These are phyloP conservation scores for Coemansia sp. DNA, from an alignment of 192 early-diverging fungal genomes.

Conservation along the genomic window DNA sequence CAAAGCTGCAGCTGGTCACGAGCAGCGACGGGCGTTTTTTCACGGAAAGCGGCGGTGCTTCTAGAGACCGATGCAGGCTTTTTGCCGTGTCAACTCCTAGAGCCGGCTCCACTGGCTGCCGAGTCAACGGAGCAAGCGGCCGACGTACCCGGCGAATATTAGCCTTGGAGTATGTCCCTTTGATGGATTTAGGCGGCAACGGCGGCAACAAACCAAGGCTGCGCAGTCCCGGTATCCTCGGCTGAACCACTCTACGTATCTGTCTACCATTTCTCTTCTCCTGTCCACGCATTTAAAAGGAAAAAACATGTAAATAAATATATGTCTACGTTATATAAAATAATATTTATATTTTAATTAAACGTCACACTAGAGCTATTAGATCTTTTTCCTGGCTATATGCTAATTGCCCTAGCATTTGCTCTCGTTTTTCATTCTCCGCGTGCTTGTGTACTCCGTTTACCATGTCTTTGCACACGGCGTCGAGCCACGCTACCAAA, in stretches of 20 bases:
- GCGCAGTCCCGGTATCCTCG: background rate
- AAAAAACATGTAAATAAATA: background rate
- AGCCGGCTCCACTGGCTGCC: background rate
- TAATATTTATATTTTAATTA: background rate
- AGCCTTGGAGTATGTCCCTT: constrained; percentile 15
- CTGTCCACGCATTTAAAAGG: background rate
- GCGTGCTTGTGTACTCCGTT: background rate
- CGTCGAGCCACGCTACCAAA: background rate
- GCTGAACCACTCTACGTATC: constrained; percentile 22
- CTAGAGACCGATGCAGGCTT: background rate
- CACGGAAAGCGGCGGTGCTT: background rate
- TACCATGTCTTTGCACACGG: background rate
- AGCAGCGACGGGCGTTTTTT: background rate
- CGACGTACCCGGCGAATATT: background rate
- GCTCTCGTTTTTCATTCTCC: background rate
- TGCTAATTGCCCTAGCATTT: background rate
- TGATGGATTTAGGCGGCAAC: constrained; percentile 25
- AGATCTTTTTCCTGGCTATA: background rate
- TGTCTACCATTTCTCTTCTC: background rate
- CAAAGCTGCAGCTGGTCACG: background rate
- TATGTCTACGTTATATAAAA: background rate
- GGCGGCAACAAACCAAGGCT: constrained; percentile 32
- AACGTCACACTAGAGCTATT: too few species aligned
- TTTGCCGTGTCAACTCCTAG: too few species aligned
- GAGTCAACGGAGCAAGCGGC: constrained; percentile 11